Conservation (phyloP, 805 yeast genomes). For the Wickerhamiella sorbophila region DNA sequence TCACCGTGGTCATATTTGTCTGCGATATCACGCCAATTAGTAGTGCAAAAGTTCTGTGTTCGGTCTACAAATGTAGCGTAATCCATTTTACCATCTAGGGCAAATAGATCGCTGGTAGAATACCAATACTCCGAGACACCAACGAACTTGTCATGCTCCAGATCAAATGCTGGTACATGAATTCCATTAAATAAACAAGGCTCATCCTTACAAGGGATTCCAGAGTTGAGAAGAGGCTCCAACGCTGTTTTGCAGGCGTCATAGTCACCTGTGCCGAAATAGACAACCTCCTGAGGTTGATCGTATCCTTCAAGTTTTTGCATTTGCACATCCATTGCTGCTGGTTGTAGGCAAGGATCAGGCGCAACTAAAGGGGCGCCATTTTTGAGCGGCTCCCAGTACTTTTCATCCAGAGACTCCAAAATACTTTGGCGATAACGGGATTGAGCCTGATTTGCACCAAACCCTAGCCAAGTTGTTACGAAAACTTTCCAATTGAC, state of each 20-base stretch:
- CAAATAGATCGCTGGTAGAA: constrained; percentile 82
- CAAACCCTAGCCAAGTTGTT: constrained; percentile 94
- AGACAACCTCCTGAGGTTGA: constrained; percentile 20
- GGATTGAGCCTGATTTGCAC: constrained; percentile 84
- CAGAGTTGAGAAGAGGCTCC: constrained; percentile 64
- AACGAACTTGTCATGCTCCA: constrained; percentile 63
- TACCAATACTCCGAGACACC: constrained; percentile 98
- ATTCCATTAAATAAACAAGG: constrained; percentile 94
- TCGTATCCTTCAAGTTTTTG: constrained; percentile 4
- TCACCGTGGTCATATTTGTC: constrained; percentile 38
- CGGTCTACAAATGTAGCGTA: constrained; percentile 51
- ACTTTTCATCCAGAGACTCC: constrained; percentile 4
- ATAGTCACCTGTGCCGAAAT: constrained; percentile 68
- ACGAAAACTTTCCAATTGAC: constrained; percentile 82
- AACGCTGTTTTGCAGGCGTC: constrained; percentile 55
- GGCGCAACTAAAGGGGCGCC: constrained; percentile 23
- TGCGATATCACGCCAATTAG: constrained; percentile 47
- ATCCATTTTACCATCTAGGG: constrained; percentile 78
- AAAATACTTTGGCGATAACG: constrained; percentile 43
- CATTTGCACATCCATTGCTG: constrained; percentile 21
- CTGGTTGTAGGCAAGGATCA: constrained; percentile 75
- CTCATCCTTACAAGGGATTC: constrained; percentile 67
- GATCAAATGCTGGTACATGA: constrained; percentile 82
- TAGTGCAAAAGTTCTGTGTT: constrained; percentile 59
- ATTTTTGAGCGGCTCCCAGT: constrained; percentile 5